Percentiles rank a stretch among this genome's conserved stretches.
These are phyloP conservation scores for Talaromyces trachyspermus DNA, from an alignment of 495 filamentous ascomycete species.

Conservation along the genomic window DNA sequence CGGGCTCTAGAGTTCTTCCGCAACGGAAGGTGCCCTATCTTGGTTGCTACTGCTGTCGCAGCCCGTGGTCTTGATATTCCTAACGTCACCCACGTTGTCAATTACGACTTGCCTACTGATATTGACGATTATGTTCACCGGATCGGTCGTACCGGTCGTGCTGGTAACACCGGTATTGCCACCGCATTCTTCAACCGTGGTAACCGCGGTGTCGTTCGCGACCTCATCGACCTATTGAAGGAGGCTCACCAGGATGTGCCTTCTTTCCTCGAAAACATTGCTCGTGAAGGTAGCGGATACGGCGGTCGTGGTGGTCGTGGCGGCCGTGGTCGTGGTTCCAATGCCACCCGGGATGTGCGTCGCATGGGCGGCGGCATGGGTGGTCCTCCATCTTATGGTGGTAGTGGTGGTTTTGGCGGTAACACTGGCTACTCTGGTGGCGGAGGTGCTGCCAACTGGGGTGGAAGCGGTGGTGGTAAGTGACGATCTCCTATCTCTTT, in stretches of 20 bases:
- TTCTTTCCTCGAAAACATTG: constrained; percentile 88
- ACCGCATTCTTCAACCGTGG: constrained; percentile 99
- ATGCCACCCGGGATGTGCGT: constrained; percentile 83
- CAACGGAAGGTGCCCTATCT: constrained; percentile 86
- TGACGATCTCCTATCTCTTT: constrained; percentile 9
- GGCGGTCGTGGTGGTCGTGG: constrained; percentile 66
- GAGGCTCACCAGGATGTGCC: constrained; percentile 97
- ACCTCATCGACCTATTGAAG: constrained; percentile 91
- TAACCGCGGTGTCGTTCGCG: constrained; percentile 93
- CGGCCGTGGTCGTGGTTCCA: constrained; percentile 56
- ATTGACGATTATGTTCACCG: constrained; percentile 99
- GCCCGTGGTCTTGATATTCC: constrained; percentile 95
- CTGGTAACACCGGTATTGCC: constrained; percentile 95
- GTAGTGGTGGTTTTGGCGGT: constrained; percentile 47
- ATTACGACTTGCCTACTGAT: constrained; percentile 97
- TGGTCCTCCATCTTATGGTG: constrained; percentile 38
- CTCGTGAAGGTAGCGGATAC: constrained; percentile 80
- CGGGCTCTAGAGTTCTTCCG: constrained; percentile 95
- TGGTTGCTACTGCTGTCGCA: constrained; percentile 95
- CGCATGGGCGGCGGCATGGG: constrained; percentile 41
- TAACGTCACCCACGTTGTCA: constrained; percentile 97
- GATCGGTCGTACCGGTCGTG: constrained; percentile 99
- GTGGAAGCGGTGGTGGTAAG: constrained; percentile 22
- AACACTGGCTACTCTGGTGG: constrained; percentile 21
- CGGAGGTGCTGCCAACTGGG: constrained; percentile 20